Evolutionary conservation across 208 protist species (phyloP).

Genomic region (Strigomonas galati): DNA sequence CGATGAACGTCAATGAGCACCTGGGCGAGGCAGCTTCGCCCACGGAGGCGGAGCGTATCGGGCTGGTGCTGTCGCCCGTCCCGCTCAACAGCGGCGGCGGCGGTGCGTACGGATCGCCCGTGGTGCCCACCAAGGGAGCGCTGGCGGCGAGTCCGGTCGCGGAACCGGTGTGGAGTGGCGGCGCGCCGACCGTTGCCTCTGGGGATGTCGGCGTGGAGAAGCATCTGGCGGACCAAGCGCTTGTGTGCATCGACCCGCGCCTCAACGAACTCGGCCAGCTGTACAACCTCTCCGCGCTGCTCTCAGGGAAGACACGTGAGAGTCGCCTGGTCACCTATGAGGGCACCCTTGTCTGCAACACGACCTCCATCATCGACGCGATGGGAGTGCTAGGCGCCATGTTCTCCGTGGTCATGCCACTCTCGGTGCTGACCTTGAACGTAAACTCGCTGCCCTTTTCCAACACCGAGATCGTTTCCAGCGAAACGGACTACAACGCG

Average conservation of each 20-base stretch:
- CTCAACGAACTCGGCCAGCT: slow-evolving; percentile 67
- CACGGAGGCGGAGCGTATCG: neutral
- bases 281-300: slow-evolving; percentile 74
- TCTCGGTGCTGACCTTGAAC: slow-evolving; percentile 64
- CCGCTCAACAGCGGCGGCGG: neutral
- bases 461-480: slow-evolving; percentile 3
- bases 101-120: no score
- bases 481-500: slow-evolving; percentile 7
- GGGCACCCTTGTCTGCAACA: slow-evolving; percentile 64
- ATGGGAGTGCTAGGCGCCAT: slow-evolving; percentile 71
- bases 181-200: neutral
- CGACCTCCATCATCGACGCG: slow-evolving; percentile 63
- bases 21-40: neutral
- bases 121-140: no score
- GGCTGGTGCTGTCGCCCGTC: slow-evolving; percentile 8
- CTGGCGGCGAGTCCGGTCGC: neutral
- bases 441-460: slow-evolving; percentile 58
- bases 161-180: neutral
- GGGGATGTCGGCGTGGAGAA: slow-evolving; percentile 20
- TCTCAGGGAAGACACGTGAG: slow-evolving; percentile 43
- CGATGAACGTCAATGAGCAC: neutral
- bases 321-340: slow-evolving; percentile 61
- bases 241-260: slow-evolving; percentile 76
- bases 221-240: slow-evolving; percentile 36
- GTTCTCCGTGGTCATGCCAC: slow-evolving; percentile 63